A percentile compares a stretch with the other conserved stretches of the same genome.
These are phyloP conservation scores for Plasmopara halstedii DNA, from an alignment of 352 stramenopile species.

Conservation along the genomic window DNA sequence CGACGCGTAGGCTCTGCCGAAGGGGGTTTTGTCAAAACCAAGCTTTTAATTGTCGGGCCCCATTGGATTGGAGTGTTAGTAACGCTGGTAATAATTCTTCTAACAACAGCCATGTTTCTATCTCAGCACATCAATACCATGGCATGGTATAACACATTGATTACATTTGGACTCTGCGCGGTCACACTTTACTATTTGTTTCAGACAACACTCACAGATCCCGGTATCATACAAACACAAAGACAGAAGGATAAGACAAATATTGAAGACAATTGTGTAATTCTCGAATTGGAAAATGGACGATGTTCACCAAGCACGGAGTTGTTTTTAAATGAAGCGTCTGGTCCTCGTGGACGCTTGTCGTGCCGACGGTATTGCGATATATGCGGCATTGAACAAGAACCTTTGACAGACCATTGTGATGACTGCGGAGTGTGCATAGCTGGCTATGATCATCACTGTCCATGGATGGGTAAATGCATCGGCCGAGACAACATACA, in stretches of 20 bases:
- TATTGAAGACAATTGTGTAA: slow-evolving; percentile 14
- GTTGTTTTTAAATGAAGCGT: slow-evolving; percentile 1
- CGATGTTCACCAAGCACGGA: neutral
- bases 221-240: slow-evolving; percentile 45
- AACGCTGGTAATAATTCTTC: slow-evolving; percentile 54
- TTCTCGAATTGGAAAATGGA: slow-evolving; percentile 19
- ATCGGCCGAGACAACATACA: slow-evolving; percentile 89
- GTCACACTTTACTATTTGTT: slow-evolving; percentile 67
- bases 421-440: slow-evolving; percentile 91
- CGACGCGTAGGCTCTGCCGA: slow-evolving; percentile 18
- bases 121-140: slow-evolving; percentile 40
- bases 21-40: slow-evolving; percentile 18
- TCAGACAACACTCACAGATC: slow-evolving; percentile 63
- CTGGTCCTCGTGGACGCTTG: slow-evolving; percentile 2
- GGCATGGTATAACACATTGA: slow-evolving; percentile 46
- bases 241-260: slow-evolving; percentile 8
- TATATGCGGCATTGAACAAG: slow-evolving; percentile 56
- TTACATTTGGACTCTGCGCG: slow-evolving; percentile 47
- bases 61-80: slow-evolving; percentile 78
- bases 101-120: slow-evolving; percentile 53
- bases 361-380: slow-evolving; percentile 47
- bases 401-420: slow-evolving; percentile 80
- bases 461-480: slow-evolving; percentile 92
- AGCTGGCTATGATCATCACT: slow-evolving; percentile 86
- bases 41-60: slow-evolving; percentile 54